Evolutionary conservation across 495 filamentous ascomycete genomes (phyloP).

Genomic region (Trichocladium uniseriatum): DNA sequence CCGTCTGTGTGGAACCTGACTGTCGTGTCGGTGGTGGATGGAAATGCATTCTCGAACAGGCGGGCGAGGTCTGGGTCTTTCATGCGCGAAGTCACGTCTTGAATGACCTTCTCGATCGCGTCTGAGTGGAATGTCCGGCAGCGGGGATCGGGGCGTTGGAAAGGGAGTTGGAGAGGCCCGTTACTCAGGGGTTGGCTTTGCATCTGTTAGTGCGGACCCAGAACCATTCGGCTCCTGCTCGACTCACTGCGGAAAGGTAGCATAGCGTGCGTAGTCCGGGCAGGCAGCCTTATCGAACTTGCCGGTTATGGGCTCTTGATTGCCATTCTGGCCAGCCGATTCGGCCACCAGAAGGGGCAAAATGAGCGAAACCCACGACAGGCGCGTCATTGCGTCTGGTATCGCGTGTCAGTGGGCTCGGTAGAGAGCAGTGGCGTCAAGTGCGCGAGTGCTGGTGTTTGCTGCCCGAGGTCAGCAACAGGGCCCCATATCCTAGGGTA

Average conservation of each 20-base stretch:
- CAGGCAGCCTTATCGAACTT: constrained; percentile 29
- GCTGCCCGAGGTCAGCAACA: too few species aligned
- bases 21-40: constrained; percentile 89
- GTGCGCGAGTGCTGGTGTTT: neutral
- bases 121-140: constrained; percentile 87
- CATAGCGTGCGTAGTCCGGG: constrained; percentile 46
- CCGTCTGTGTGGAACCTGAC: constrained; percentile 52
- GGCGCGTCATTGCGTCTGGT: constrained; percentile 4
- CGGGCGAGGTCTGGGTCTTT: constrained; percentile 82
- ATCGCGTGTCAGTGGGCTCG: neutral
- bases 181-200: constrained; percentile 64
- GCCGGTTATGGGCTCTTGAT: constrained; percentile 18
- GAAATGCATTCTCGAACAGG: constrained; percentile 94
- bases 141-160: constrained; percentile 66
- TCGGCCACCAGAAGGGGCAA: constrained; percentile 13
- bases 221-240: too few species aligned
- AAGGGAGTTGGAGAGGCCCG: constrained; percentile 75
- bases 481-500: too few species aligned
- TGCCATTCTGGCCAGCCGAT: constrained; percentile 6
- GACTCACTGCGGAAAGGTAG: constrained; percentile 37
- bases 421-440: neutral
- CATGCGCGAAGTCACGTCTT: constrained; percentile 68
- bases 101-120: constrained; percentile 78
- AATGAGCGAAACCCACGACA: constrained; percentile 8
- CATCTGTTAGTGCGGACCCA: neutral